Conservation (phyloP, 805 yeast genomes). For the Priceomyces medius region DNA sequence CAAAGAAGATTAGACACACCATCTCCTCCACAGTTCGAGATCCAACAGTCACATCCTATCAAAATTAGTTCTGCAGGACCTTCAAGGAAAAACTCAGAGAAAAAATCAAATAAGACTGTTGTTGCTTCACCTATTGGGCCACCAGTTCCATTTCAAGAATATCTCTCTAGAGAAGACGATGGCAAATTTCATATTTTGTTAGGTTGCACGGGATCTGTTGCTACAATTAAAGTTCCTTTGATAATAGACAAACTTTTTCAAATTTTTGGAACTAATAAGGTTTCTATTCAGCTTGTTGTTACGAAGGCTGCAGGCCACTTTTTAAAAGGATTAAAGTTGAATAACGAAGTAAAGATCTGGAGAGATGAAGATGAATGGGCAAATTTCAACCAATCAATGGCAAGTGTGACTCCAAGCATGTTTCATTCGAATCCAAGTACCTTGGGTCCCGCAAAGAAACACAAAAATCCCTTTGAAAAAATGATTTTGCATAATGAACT, state of each 20-base stretch:
- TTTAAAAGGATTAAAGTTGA: constrained; percentile 54
- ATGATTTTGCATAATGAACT: constrained; percentile 44
- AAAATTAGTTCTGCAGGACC: constrained; percentile 12
- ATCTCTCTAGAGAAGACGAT: constrained; percentile 71
- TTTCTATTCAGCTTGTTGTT: constrained; percentile 81
- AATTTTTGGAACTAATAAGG: constrained; percentile 64
- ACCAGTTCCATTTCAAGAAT: constrained; percentile 72
- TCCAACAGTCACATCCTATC: constrained; percentile 19
- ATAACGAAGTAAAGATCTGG: constrained; percentile 82
- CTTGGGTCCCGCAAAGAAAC: constrained; percentile 15
- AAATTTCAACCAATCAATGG: constrained; percentile 28
- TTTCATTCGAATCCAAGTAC: constrained; percentile 1
- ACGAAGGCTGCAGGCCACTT: constrained; percentile 81
- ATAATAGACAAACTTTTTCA: constrained; percentile 85
- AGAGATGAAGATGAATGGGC: constrained; percentile 93
- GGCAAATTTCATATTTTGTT: constrained; percentile 82
- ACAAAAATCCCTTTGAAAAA: constrained; percentile 34
- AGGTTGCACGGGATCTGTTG: constrained; percentile 96
- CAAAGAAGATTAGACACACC: constrained; percentile 1
- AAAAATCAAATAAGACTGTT: constrained; percentile 48
- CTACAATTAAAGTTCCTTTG: constrained; percentile 88
- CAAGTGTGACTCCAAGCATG: constrained; percentile 12
- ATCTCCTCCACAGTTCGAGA: constrained; percentile 7
- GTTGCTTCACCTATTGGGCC: constrained; percentile 61
- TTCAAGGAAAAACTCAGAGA: constrained; percentile 25